Evolutionary conservation across 768 basidiomycete genomes (phyloP).

Genomic region (Ephemerocybe angulata): DNA sequence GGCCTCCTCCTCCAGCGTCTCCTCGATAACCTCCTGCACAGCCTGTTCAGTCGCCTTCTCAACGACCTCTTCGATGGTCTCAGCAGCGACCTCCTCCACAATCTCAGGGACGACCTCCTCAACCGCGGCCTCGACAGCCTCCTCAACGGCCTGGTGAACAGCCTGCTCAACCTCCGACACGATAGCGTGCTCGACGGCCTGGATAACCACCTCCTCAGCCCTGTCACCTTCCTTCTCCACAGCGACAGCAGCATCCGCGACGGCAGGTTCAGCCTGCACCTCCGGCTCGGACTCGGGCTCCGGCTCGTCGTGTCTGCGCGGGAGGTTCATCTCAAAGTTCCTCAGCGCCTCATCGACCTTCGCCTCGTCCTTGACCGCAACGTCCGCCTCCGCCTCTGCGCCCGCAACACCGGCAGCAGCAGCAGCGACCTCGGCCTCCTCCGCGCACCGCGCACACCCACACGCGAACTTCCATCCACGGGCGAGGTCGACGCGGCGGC

Average conservation of each 20-base stretch:
- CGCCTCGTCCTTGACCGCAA: constrained; percentile 48
- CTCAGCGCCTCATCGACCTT: constrained; percentile 35
- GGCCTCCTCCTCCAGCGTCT: background rate
- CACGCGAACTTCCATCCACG: constrained; percentile 84
- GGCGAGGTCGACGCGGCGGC: constrained; percentile 69
- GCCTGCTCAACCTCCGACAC: background rate
- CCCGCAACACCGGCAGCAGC: constrained; percentile 22
- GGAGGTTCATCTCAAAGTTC: constrained; percentile 19
- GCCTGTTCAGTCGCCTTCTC: background rate
- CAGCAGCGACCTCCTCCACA: background rate
- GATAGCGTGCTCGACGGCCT: background rate
- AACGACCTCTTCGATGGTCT: background rate
- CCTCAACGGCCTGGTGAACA: background rate
- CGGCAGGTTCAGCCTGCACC: background rate
- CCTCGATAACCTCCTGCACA: background rate
- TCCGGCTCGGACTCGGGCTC: constrained; percentile 8
- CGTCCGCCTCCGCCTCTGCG: constrained; percentile 29
- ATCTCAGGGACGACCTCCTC: background rate
- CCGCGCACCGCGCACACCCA: constrained; percentile 58
- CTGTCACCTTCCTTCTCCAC: background rate
- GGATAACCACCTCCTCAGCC: too few species aligned
- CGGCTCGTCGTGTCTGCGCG: constrained; percentile 10
- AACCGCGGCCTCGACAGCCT: background rate
- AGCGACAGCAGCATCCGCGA: background rate
- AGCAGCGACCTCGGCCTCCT: constrained; percentile 34